A percentile compares a stretch with the other conserved stretches of the same genome.
These are phyloP conservation scores for Mimosa bimucronata DNA, from an alignment of 306 rosid species.

Conservation along the genomic window DNA sequence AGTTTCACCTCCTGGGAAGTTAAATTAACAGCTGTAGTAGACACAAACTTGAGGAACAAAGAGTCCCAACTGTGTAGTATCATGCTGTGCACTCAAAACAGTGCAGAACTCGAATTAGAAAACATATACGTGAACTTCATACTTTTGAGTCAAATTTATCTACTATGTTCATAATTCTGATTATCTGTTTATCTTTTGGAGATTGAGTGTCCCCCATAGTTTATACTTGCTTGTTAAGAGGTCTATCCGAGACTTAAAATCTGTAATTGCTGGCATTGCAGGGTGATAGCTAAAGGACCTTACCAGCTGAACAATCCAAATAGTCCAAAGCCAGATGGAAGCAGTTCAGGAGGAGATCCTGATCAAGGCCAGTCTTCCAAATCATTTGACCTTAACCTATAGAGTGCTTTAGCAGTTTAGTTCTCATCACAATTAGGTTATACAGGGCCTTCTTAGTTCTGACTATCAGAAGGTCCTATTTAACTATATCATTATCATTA, in stretches of 20 bases:
- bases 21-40: neutral
- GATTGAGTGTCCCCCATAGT: neutral
- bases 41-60: neutral
- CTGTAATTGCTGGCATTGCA: conserved; percentile 29
- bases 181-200: neutral
- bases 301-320: conserved; percentile 61
- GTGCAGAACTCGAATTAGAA: neutral
- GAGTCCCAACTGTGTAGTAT: neutral
- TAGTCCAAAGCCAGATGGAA: conserved; percentile 45
- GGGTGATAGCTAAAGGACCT: conserved; percentile 74
- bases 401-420: conserved; percentile 38
- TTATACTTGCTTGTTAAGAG: neutral
- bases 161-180: neutral
- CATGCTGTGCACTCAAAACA: neutral
- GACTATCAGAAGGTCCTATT: conserved; percentile 23
- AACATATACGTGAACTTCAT: neutral
- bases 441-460: conserved; percentile 25
- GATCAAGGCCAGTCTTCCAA: conserved; percentile 47
- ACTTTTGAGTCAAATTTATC: neutral
- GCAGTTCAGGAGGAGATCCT: conserved; percentile 46
- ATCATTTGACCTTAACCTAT: conserved; percentile 68
- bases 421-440: conserved; percentile 38
- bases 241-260: neutral
- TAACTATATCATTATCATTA: conserved; percentile 25
- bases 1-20: neutral